Evolutionary conservation across 164 flowering plant species (phyloP).

Genomic region (Dillenia suffruticosa): DNA sequence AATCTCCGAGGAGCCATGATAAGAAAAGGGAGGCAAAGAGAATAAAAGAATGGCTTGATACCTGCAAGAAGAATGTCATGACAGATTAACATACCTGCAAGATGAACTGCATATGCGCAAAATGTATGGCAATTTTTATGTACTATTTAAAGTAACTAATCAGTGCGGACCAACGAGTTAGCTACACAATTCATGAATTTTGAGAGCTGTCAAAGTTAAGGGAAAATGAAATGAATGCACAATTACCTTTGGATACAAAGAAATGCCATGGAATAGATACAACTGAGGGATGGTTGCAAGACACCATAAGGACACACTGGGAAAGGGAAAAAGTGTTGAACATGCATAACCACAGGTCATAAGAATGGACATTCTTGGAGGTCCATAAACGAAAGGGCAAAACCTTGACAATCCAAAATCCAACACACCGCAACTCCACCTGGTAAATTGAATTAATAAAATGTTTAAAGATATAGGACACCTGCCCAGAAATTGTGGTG

Average conservation of each 20-base stretch:
- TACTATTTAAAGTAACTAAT: too few relatives aligned
- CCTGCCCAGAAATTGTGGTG: constrained; percentile 27
- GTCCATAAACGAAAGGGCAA: constrained; percentile 17
- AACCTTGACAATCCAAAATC: constrained; percentile 22
- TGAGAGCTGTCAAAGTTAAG: too few relatives aligned
- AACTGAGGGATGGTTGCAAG: constrained; percentile 25
- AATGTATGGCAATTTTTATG: too few relatives aligned
- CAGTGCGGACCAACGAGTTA: too few relatives aligned
- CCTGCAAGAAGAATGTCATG: constrained; percentile 6
- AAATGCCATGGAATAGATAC: constrained; percentile 19
- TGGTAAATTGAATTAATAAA: constrained; percentile 23
- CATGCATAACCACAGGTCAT: constrained; percentile 18
- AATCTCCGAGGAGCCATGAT: constrained; percentile 16
- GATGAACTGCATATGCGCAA: not conserved
- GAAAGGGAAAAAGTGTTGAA: constrained; percentile 10
- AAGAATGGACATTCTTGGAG: constrained; percentile 20
- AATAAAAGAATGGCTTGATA: constrained; percentile 16
- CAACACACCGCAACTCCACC: constrained; percentile 30
- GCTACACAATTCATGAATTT: too few relatives aligned
- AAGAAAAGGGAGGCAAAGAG: constrained; percentile 11
- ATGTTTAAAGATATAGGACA: constrained; percentile 25
- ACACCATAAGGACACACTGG: constrained; percentile 4
- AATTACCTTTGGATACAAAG: constrained; percentile 30
- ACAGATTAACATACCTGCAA: not conserved
- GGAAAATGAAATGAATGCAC: not conserved